phyloP scores from a whole-genome alignment of 108 stramenopile genomes.

The Schizochytrium sp. region DNA sequence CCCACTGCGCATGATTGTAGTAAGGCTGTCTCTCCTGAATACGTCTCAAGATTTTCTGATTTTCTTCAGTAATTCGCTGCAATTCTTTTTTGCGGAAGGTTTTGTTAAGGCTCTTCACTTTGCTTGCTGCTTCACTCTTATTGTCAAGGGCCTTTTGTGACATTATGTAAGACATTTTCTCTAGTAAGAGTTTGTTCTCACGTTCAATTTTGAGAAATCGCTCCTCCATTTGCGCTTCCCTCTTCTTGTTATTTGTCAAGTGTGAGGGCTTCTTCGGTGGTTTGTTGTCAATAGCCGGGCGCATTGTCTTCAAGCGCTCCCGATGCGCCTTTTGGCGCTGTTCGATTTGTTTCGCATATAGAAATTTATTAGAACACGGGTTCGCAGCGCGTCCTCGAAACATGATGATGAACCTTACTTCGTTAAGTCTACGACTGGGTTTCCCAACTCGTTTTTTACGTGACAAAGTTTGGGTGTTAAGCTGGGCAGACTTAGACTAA shows the following conservation, averaged over 20 bases:
- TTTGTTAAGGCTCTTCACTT: slow-evolving; percentile 75
- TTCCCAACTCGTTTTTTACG: neutral
- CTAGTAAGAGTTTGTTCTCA: slow-evolving; percentile 85
- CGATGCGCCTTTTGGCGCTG: slow-evolving; percentile 64
- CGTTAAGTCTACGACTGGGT: neutral
- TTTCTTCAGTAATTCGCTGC: slow-evolving; percentile 84
- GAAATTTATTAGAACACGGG: slow-evolving; percentile 60
- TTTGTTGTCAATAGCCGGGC: slow-evolving; percentile 85
- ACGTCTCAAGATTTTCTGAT: slow-evolving; percentile 74
- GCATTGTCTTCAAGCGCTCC: slow-evolving; percentile 81
- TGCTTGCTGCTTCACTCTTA: slow-evolving; percentile 66
- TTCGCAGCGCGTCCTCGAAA: slow-evolving; percentile 64
- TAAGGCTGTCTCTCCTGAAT: slow-evolving; percentile 80
- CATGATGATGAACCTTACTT: slow-evolving; percentile 26
- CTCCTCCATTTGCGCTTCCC: slow-evolving; percentile 82
- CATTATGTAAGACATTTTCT: slow-evolving; percentile 89
- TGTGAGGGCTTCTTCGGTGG: slow-evolving; percentile 77
- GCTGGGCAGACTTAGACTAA: too few species aligned
- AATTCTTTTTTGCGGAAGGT: slow-evolving; percentile 82
- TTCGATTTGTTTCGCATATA: slow-evolving; percentile 68
- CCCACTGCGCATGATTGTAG: slow-evolving; percentile 85
- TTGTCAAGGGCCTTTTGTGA: slow-evolving; percentile 73
- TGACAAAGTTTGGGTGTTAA: too few species aligned
- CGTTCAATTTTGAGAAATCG: slow-evolving; percentile 83
- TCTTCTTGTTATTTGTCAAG: slow-evolving; percentile 83